Conservation (phyloP, 805 yeast species). For the Torulaspora maleeae region DNA sequence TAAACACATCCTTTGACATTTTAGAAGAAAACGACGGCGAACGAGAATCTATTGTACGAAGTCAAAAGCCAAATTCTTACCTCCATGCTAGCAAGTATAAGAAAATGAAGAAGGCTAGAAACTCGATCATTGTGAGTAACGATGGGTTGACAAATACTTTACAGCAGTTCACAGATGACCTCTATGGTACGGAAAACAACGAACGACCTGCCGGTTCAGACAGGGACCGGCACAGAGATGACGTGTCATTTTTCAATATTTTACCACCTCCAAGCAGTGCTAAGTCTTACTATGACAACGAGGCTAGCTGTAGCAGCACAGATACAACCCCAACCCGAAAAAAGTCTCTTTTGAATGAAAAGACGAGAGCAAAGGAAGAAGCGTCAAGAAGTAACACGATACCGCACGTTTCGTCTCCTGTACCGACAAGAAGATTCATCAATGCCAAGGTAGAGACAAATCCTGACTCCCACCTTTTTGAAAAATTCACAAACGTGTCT, state of each 20-base stretch:
- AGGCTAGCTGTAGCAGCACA: constrained; percentile 9
- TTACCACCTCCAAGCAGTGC: constrained; percentile 13
- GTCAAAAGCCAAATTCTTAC: constrained; percentile 11
- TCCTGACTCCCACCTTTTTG: constrained; percentile 40
- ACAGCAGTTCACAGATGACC: constrained; percentile 36
- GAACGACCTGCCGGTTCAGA: constrained; percentile 2
- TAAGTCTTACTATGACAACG: constrained; percentile 4
- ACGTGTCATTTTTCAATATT: constrained; percentile 15
- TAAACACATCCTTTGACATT: constrained; percentile 9
- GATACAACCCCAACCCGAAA: constrained; percentile 25
- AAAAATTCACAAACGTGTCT: constrained; percentile 56
- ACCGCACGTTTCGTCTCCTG: constrained; percentile 19
- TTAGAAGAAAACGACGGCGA: constrained; percentile 2
- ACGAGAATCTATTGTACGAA: constrained; percentile 7
- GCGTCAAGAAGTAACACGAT: constrained; percentile 9
- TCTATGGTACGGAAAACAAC: constrained; percentile 30
- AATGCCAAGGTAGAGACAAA: constrained; percentile 25
- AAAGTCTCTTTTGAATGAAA: constrained; percentile 19
- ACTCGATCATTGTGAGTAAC: constrained; percentile 29
- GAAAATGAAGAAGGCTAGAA: constrained; percentile 29
- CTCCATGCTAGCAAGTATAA: constrained; percentile 19
- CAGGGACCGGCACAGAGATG: constrained; percentile 5
- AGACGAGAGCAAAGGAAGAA: constrained; percentile 3
- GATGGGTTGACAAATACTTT: constrained; percentile 31
- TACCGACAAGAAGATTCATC: constrained; percentile 20